Base-by-base conservation (phyloP, 495 filamentous ascomycete genomes). In the Neurospora tetraspora region DNA sequence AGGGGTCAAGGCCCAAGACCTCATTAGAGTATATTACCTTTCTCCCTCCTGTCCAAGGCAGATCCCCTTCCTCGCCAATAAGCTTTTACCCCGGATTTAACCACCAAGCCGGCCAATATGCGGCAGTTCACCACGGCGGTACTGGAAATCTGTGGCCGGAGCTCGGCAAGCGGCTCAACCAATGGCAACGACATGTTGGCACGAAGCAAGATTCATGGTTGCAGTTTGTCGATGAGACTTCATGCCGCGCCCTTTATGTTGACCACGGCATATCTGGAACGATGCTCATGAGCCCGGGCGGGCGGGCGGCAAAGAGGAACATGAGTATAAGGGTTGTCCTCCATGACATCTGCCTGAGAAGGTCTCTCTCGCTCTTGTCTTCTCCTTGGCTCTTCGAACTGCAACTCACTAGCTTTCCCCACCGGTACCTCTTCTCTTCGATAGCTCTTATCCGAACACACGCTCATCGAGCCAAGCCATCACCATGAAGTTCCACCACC, bases 401-500 rank as follows among this genome's bases (percentile, higher is more conserved):
- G 23, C 12, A 27, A 59, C 1, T 2, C 47, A 27, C 10, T 11
- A 59, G 20, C 23, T 14, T 23, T 12, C 11, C 39, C 1, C 39
- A 39, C 20, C 10, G 11, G 10, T 23, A 2, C 0, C 16, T 12
- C 10, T n/a, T 0, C 16, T 12, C 10, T 5, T 23, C 45, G 20
- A 11, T 4, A 47, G 8, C 3, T 23, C 20, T 10, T 4, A 0
- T 5, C 7, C n/a, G 2, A 45, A 18, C 2, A 45, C 42, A 78
- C 78, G 76, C 69, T 76, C 73, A 39, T 79, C 73, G 77, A 77
- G 3, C 71, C 9, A 12, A 23, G 0, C 20, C 20, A 23, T 23
- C 23, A 77, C 31, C 6, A 78, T 78, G 77, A 78, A 78, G 70
- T 20, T 42, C 31, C 71, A 76, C 31, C 71, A 78, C 36, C 61